Conservation (phyloP, 2,329 filamentous ascomycete genomes). For the Trichoderma oligosporum region DNA sequence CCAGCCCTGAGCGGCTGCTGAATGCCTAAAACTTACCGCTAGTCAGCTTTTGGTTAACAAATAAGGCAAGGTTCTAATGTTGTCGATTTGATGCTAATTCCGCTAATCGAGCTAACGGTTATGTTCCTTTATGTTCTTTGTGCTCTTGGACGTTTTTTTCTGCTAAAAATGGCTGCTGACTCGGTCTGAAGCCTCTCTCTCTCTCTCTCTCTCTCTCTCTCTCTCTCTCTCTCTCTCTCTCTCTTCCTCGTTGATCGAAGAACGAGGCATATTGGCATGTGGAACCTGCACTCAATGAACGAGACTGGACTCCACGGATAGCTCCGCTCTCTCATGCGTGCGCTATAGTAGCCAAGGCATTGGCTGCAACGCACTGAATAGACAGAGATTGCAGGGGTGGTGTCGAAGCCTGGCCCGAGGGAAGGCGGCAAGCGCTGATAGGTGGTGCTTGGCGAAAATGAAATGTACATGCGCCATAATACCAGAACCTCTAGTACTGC, state of each 20-base stretch:
- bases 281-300: conserved; percentile 1
- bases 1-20: conserved; percentile 15
- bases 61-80: background rate
- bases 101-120: conserved; percentile 1
- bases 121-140: no score
- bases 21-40: background rate
- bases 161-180: background rate
- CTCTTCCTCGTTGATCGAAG: background rate
- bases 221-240: no score
- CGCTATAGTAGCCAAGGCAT: conserved; percentile 11
- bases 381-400: background rate
- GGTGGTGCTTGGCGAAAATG: no score
- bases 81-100: background rate
- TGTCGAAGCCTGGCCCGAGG: no score
- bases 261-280: background rate
- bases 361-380: conserved; percentile 7
- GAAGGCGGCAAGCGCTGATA: no score
- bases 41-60: conserved; percentile 16
- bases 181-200: background rate
- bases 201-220: no score
- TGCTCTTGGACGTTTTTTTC: no score
- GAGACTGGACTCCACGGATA: conserved; percentile 14
- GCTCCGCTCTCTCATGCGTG: conserved; percentile 12
- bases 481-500: no score
- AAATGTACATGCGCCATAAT: no score